Conservation (phyloP, 345 rosid species). For the Populus deltoides region DNA sequence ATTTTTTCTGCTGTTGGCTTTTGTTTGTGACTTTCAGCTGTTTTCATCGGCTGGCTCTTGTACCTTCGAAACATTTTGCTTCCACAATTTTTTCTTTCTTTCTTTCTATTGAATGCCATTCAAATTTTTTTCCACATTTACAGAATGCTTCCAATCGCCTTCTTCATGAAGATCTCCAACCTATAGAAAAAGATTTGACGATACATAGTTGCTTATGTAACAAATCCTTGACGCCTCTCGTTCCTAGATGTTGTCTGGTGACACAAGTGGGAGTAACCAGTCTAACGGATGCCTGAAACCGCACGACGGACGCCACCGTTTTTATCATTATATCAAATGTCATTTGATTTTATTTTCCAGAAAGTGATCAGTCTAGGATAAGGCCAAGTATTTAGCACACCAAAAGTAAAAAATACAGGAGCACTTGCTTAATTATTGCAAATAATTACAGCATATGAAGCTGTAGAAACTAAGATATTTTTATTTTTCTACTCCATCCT, state of each 20-base stretch:
- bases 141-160: neutral
- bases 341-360: no score
- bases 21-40: slow-evolving; percentile 3
- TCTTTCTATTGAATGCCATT: neutral
- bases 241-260: neutral
- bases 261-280: neutral
- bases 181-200: neutral
- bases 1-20: neutral
- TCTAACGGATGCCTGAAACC: neutral
- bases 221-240: neutral
- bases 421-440: neutral
- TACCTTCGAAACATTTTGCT: slow-evolving; percentile 2
- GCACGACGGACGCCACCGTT: no score
- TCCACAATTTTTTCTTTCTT: neutral
- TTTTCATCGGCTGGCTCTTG: slow-evolving; percentile 9
- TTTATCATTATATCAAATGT: no score
- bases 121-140: neutral
- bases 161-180: neutral
- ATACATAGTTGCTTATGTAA: neutral
- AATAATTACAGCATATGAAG: neutral
- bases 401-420: no score
- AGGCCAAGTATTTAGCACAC: no score
- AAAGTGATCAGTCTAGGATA: no score
- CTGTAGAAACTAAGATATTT: neutral
- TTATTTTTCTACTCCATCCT: neutral